These are phyloP conservation scores for Cucurbita moschata DNA, from an alignment of 306 rosid genomes.

Conservation along the genomic window DNA sequence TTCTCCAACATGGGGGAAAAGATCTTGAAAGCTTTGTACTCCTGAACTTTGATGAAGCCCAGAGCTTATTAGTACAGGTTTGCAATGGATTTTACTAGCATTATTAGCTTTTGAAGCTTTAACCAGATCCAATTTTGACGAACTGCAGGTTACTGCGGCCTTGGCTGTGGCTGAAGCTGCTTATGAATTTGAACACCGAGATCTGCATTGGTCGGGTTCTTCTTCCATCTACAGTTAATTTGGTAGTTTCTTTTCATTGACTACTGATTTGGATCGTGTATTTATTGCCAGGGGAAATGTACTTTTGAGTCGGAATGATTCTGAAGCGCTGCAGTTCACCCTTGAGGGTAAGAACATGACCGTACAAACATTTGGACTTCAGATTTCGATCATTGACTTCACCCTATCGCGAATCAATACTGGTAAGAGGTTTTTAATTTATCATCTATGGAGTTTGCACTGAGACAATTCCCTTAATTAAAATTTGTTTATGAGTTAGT, in stretches of 20 bases:
- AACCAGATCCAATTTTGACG: not conserved
- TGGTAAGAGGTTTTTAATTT: slow-evolving; percentile 23
- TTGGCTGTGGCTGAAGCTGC: slow-evolving; percentile 96
- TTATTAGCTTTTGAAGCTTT: slow-evolving; percentile 14
- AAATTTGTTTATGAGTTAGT: not conserved
- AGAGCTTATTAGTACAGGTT: slow-evolving; percentile 69
- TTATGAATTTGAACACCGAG: slow-evolving; percentile 89
- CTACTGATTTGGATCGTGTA: slow-evolving; percentile 15
- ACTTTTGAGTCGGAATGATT: slow-evolving; percentile 56
- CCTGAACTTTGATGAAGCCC: slow-evolving; percentile 53
- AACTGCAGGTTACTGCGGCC: slow-evolving; percentile 59
- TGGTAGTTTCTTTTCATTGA: not conserved
- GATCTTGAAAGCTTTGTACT: slow-evolving; percentile 91
- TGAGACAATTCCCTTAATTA: not conserved
- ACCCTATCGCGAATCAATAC: slow-evolving; percentile 82
- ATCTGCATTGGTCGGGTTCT: slow-evolving; percentile 73
- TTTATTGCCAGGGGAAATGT: slow-evolving; percentile 65
- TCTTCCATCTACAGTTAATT: slow-evolving; percentile 4
- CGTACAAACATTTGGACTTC: slow-evolving; percentile 56
- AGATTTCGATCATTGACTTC: slow-evolving; percentile 71
- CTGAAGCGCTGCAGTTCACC: slow-evolving; percentile 47
- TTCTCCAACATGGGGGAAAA: slow-evolving; percentile 71
- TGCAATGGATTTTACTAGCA: slow-evolving; percentile 5
- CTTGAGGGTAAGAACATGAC: slow-evolving; percentile 55
- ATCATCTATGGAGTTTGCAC: not conserved